These are phyloP conservation scores for Allium fistulosum DNA, from an alignment of 106 monocot species.

Conservation along the genomic window DNA sequence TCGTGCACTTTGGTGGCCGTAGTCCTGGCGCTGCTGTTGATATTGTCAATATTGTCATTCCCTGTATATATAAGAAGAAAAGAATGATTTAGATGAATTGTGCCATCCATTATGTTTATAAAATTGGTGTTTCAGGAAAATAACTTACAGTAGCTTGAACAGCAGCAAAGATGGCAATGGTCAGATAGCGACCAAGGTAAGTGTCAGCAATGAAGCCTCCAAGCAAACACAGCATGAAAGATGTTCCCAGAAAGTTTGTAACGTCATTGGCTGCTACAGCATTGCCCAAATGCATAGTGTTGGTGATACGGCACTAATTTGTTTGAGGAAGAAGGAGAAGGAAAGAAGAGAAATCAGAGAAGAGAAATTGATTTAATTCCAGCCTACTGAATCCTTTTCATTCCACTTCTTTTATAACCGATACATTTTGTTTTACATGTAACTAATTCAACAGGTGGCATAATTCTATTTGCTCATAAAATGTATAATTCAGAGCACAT, in stretches of 20 bases:
- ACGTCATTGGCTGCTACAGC: conserved; percentile 38
- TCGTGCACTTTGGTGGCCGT: conserved; percentile 25
- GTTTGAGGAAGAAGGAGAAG: too few species aligned
- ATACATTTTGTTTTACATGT: too few species aligned
- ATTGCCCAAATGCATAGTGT: conserved; percentile 69
- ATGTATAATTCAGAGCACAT: too few species aligned
- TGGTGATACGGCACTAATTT: too few species aligned
- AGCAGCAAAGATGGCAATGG: conserved; percentile 60
- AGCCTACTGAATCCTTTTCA: too few species aligned
- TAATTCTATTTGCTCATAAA: too few species aligned
- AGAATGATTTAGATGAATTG: too few species aligned
- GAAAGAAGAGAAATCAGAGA: too few species aligned
- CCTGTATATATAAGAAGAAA: conserved; percentile 14
- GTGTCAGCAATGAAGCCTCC: conserved; percentile 58
- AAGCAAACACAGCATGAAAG: conserved; percentile 59
- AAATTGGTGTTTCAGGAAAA: background rate
- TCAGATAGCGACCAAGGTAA: conserved; percentile 37
- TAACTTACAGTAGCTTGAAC: conserved; percentile 37
- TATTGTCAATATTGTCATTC: conserved; percentile 39
- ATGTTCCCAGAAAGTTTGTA: conserved; percentile 40
- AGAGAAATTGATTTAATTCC: too few species aligned
- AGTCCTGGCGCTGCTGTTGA: conserved; percentile 45
- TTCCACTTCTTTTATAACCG: too few species aligned
- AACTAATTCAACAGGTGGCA: too few species aligned
- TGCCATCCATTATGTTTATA: background rate